Conservation (phyloP, 192 early-diverging fungal species). For the Backusella parvicylindrica region DNA sequence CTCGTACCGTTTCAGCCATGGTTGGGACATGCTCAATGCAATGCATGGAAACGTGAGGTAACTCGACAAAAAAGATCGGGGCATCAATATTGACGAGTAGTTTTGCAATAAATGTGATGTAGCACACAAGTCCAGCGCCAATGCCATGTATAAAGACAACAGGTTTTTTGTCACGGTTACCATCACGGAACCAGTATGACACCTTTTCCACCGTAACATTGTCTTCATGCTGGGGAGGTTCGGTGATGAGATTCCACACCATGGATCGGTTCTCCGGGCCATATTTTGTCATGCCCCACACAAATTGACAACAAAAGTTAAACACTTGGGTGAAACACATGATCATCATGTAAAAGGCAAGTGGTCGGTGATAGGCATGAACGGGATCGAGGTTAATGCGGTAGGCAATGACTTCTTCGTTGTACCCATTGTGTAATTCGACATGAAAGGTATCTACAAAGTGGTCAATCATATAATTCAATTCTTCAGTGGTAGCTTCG, state of each 20-base stretch:
- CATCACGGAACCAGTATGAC: constrained; percentile 33
- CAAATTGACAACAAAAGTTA: constrained; percentile 7
- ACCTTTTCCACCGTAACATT: not conserved
- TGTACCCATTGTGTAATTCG: constrained; percentile 18
- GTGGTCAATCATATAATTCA: constrained; percentile 22
- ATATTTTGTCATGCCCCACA: constrained; percentile 23
- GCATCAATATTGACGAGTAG: constrained; percentile 34
- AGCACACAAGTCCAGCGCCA: constrained; percentile 57
- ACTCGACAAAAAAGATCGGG: constrained; percentile 50
- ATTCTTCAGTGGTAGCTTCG: not conserved
- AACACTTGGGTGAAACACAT: constrained; percentile 2
- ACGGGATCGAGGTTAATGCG: constrained; percentile 36
- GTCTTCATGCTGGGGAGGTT: not conserved
- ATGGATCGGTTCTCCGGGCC: not conserved
- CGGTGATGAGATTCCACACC: not conserved
- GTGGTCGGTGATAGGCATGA: constrained; percentile 21
- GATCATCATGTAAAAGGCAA: constrained; percentile 26
- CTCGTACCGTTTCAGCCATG: constrained; percentile 50
- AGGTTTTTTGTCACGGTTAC: constrained; percentile 21
- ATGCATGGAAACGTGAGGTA: constrained; percentile 65
- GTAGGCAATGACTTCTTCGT: constrained; percentile 13
- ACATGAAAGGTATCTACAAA: constrained; percentile 10
- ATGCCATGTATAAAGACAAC: constrained; percentile 61
- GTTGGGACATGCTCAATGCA: constrained; percentile 53
- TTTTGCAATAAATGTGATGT: constrained; percentile 45